Conservation (phyloP, 2,329 filamentous ascomycete species). For the Penicillium paneum region DNA sequence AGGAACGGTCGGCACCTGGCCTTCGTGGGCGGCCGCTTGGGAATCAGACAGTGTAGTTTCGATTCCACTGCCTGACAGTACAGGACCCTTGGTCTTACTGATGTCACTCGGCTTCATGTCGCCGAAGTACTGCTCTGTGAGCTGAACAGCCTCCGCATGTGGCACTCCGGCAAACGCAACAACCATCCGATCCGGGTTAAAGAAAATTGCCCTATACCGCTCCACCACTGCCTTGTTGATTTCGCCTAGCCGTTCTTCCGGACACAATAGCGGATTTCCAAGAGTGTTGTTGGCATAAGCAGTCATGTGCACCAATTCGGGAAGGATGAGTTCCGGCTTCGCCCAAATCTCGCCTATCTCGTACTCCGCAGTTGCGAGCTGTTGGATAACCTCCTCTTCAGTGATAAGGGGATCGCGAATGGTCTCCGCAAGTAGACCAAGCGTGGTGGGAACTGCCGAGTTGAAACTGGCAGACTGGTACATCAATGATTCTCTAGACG, state of each 20-base stretch:
- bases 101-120: conserved; percentile 69
- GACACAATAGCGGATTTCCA: conserved; percentile 88
- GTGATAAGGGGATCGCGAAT: conserved; percentile 83
- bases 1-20: conserved; percentile 35
- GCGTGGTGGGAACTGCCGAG: conserved; percentile 75
- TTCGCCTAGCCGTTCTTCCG: conserved; percentile 70
- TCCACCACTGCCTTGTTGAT: conserved; percentile 74
- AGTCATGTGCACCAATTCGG: conserved; percentile 91
- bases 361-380: conserved; percentile 88
- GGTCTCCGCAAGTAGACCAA: conserved; percentile 85
- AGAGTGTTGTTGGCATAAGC: conserved; percentile 95
- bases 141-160: conserved; percentile 71
- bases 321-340: conserved; percentile 92
- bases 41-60: conserved; percentile 49
- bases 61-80: conserved; percentile 55
- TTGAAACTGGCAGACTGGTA: conserved; percentile 99
- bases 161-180: conserved; percentile 91
- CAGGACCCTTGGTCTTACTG: conserved; percentile 45
- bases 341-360: conserved; percentile 98
- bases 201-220: conserved; percentile 79
- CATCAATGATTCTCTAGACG: conserved; percentile 93
- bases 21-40: conserved; percentile 28
- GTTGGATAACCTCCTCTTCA: conserved; percentile 78
- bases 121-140: conserved; percentile 84
- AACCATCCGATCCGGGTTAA: conserved; percentile 84